Evolutionary conservation across 306 rosid species (phyloP).

Genomic region (Morella rubra): DNA sequence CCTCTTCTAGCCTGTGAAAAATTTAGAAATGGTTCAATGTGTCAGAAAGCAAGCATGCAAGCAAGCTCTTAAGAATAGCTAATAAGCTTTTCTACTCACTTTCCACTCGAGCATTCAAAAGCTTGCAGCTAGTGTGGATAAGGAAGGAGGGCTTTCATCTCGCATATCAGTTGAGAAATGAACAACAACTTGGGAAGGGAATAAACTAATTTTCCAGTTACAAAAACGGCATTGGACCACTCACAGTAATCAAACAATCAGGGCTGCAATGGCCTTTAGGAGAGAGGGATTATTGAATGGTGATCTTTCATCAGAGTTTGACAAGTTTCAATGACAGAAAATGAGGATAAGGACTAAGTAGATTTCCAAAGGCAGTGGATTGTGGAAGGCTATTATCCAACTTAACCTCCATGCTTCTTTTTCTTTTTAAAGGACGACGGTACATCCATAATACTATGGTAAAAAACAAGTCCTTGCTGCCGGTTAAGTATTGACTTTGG

Average conservation of each 20-base stretch:
- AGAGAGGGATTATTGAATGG: neutral
- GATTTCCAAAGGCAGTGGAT: neutral
- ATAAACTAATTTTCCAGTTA: neutral
- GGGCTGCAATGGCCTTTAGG: neutral
- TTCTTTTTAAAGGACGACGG: too few relatives aligned
- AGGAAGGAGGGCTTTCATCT: neutral
- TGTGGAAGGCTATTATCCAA: neutral
- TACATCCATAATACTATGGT: neutral
- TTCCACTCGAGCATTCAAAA: neutral
- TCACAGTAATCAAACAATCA: too few relatives aligned
- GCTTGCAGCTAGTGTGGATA: neutral
- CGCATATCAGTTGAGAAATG: neutral
- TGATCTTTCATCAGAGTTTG: neutral
- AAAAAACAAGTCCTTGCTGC: neutral
- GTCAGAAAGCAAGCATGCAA: neutral
- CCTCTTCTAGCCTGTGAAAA: conserved; percentile 73
- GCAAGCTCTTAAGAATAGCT: neutral
- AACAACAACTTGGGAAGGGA: neutral
- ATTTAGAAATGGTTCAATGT: neutral
- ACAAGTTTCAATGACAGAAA: neutral
- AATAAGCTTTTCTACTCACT: neutral
- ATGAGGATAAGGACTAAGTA: neutral
- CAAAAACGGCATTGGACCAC: neutral
- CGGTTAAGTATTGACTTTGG: neutral
- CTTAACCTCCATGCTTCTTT: too few relatives aligned